phyloP scores from a whole-genome alignment of 192 early-diverging fungal genomes.

The Coemansia sp. region DNA sequence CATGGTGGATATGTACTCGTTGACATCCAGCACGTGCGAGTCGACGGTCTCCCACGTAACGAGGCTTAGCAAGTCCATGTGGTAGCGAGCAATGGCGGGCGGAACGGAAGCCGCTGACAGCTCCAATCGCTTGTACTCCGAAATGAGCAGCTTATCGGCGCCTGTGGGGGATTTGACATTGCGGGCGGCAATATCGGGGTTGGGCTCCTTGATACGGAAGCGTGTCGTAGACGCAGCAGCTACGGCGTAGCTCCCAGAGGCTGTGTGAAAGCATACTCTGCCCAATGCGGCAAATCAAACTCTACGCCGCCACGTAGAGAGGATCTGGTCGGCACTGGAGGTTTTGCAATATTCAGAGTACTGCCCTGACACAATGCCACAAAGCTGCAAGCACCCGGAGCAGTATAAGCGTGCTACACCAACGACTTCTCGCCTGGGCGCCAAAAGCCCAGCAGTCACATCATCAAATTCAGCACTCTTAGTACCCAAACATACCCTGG shows the following conservation, averaged over 20 bases:
- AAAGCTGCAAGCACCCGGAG: conserved; percentile 40
- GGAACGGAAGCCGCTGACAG: conserved; percentile 56
- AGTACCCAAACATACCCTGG: not conserved
- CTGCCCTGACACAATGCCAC: conserved; percentile 45
- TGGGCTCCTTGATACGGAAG: conserved; percentile 74
- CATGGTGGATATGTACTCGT: conserved; percentile 80
- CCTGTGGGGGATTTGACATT: too few species aligned
- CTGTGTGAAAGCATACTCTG: conserved; percentile 80
- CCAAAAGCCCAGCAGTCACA: conserved; percentile 16
- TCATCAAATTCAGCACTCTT: conserved; percentile 24
- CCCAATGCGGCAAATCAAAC: conserved; percentile 56
- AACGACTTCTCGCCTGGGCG: conserved; percentile 20
- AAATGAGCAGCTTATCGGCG: conserved; percentile 24
- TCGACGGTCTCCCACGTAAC: too few species aligned
- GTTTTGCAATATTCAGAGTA: conserved; percentile 31
- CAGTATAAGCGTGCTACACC: conserved; percentile 41
- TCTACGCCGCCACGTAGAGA: conserved; percentile 35
- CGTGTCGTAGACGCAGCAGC: conserved; percentile 65
- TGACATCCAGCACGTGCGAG: conserved; percentile 75
- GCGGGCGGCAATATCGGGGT: conserved; percentile 58
- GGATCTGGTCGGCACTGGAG: conserved; percentile 13
- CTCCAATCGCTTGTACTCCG: conserved; percentile 37
- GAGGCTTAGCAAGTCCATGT: too few species aligned
- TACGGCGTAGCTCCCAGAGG: conserved; percentile 79
- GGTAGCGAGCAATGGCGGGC: conserved; percentile 66